Evolutionary conservation across 73 alveolate genomes (phyloP), one percentile per base, ranked within the genome.

Genomic region (Blepharisma japonicum): DNA sequence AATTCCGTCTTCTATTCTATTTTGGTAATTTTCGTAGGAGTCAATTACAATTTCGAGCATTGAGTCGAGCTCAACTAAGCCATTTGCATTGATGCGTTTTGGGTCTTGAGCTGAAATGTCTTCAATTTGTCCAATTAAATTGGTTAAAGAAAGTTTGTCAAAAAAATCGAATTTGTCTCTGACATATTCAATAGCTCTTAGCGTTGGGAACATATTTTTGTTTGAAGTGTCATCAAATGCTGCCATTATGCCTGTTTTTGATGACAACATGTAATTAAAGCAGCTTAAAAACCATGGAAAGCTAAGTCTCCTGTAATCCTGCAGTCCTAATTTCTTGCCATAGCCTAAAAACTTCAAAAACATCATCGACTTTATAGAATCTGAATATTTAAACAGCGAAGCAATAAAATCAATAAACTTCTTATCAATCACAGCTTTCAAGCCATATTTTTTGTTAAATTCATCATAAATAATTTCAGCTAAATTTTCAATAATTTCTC

Each of bases 391-490:
- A 25, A 20, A 61, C 23, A 61, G 18, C 5, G 74, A 61, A 9
- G 74, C 38, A 9, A 61, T 9, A 14, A 61, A 61, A 14, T 61
- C 74, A 14, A 61, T 20, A 5, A 61, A 61, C 74, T 39, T 61
- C 23, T 61, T 61, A 4, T 61, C 74, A 61, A n/a, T 18, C 14
- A 61, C 74, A 61, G 74, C 74, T 61, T 61, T 61, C 47, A 61
- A 61, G 47, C 74, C 74, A 61, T 61, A 61, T 25, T 61, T 61
- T 39, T 61, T n/a, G 23, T 61, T 14, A 61, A 61, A 61, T 8
- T 61, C 74, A 61, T 61, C 74, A 61, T 61, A 61, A 20, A 61
- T 11, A 8, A 14, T n/a, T 61, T 61, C 74, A 61, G 46, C 74
- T 25, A 61, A 61, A 5, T 39, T 20, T 9, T 61, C 74, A 25